Base-by-base conservation (phyloP, 306 rosid genomes). In the Psophocarpus tetragonolobus region DNA sequence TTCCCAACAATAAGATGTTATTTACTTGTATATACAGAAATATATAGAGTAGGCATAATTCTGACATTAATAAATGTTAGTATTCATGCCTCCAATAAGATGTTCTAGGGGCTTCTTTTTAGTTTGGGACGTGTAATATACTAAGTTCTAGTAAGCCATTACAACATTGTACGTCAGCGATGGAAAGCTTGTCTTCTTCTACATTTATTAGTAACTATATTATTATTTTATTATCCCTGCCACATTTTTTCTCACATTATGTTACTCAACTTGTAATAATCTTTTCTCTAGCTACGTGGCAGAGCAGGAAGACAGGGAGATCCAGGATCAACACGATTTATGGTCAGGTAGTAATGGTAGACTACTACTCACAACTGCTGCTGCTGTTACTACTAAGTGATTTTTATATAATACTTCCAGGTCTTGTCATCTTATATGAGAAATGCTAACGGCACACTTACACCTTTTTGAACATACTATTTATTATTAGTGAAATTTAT, bases 301-400 rank as follows among this genome's bases (percentile, higher is more conserved):
- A 88, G 98, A 87, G 97, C 98, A 18, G 98, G 98, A 78, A 87
- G 98, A 85, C 98, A 94, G 81, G 98, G 97, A 71, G 98, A 94
- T 81, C 98, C 98, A 58, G 98, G 98, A 77, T 94, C 98, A 39
- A 94, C 98, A 30, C 90, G 98, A 72, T 94, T 94, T 89, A 92
- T 92, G 98, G 92, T 94, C 87, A 94, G 98, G 98, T 94, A 90
- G 68, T 62, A 78, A 75, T 89, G 86, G 70, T 69, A 77, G 71
- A 71, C 76, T 57, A 71, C 76, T 57, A 33, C 85, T 61, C 14
- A 14, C 24, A 68, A 20, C 66, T 75, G 24, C 68, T 42, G 8
- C 50, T 70, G 18, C 24, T 64, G 58, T 18, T 53, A 4, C 14
- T 26, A 23, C 42, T 45, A 6, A 24, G n/a, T 66, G 48, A 6